Evolutionary conservation across 768 basidiomycete species (phyloP), one percentile per base, ranked within the genome.

Genomic region (Leccinum arenicola): DNA sequence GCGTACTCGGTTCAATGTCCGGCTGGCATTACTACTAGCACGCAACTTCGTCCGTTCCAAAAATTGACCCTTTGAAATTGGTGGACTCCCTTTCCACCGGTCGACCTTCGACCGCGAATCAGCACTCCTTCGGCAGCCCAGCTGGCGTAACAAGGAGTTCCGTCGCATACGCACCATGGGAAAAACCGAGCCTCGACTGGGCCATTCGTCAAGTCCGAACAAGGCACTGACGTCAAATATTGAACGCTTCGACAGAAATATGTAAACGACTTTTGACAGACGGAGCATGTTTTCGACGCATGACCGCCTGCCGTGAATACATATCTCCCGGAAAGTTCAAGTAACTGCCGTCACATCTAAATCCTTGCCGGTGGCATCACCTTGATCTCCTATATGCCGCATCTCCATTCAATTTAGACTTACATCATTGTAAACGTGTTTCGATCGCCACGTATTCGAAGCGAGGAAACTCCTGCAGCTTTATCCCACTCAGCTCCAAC

Each of bases 381-480:
- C 50, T 7, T 11, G 29, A 58, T 49, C 49, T 19, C 9, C 31
- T 29, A 21, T 35, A 35, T 11, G 31, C 31, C 31, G 33, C 14
- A 38, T 52, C 57, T 33, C 29, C 19, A 31, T 54, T 25, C 35
- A 27, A 33, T 23, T 31, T 38, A 38, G 52, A 52, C 52, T 53
- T 52, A 33, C 48, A 36, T 49, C 15, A 31, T 17, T 31, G 29
- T 17, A 43, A 55, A 48, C 51, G 50, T 36, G 56, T 23, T 25
- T 11, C 21, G 45, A 50, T 64, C 45, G 21, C 43, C 23, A 35
- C 50, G 35, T 29, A 43, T 49, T 53, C 57, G 60, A 67, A 67
- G 63, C 66, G 68, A 65, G 68, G 21, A 49, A 38, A 14, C 4
- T 12, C 7, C 47, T 11, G 38, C 31, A 33, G 38, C 9, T 29